Percentiles rank a stretch among this genome's conserved stretches.
Conservation (phyloP, 768 basidiomycete genomes). For the Mycena haematopus region DNA sequence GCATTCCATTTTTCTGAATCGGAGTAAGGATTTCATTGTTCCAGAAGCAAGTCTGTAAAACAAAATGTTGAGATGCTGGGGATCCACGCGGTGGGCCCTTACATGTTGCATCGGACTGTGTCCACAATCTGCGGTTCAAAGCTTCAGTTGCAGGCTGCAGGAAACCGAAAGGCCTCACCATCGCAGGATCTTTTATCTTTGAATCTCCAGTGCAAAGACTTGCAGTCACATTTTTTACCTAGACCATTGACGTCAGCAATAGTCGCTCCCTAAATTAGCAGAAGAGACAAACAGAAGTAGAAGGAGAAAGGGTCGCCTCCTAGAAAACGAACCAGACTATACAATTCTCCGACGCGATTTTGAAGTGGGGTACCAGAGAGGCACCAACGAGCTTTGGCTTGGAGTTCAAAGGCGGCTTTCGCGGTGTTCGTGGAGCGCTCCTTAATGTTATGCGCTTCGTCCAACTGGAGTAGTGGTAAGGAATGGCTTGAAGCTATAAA, state of each 20-base stretch:
- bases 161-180: conserved; percentile 49
- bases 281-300: conserved; percentile 77
- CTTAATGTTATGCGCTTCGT: conserved; percentile 98
- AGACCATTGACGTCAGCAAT: conserved; percentile 12
- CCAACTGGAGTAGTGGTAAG: conserved; percentile 57
- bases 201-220: conserved; percentile 95
- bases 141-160: not conserved
- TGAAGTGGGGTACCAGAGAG: conserved; percentile 96
- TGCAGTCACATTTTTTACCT: conserved; percentile 94
- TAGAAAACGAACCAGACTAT: conserved; percentile 90
- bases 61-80: conserved; percentile 15
- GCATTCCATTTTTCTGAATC: conserved; percentile 90
- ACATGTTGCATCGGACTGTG: conserved; percentile 88
- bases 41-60: conserved; percentile 89
- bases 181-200: conserved; percentile 83
- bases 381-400: conserved; percentile 89
- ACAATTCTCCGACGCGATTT: conserved; percentile 98
- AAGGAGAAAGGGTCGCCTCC: conserved; percentile 93
- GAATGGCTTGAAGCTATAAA: not conserved
- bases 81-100: conserved; percentile 29
- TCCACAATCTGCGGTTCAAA: conserved; percentile 64
- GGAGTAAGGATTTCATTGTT: conserved; percentile 96
- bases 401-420: conserved; percentile 92
- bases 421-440: conserved; percentile 94
- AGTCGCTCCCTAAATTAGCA: not conserved